Evolutionary conservation across 2,329 filamentous ascomycete species (phyloP).

Genomic region (Paramyrothecium sp.): DNA sequence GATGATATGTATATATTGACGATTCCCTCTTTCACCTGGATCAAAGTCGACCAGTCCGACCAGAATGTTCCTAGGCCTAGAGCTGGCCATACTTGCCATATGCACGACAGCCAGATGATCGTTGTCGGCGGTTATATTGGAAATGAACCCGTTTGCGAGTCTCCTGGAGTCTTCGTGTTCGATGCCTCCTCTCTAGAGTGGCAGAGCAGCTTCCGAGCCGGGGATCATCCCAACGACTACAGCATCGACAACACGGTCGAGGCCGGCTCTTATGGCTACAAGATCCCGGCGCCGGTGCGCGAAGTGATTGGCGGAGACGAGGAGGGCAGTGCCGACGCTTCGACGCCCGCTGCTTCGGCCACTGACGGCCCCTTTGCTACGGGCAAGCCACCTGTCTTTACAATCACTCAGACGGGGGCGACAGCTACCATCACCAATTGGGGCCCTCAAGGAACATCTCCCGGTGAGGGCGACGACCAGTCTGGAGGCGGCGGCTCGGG

Average conservation of each 20-base stretch:
- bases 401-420: slow-evolving; percentile 51
- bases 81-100: slow-evolving; percentile 53
- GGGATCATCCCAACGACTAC: slow-evolving; percentile 55
- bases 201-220: slow-evolving; percentile 59
- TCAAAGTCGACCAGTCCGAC: slow-evolving; percentile 49
- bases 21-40: slow-evolving; percentile 63
- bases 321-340: slow-evolving; percentile 53
- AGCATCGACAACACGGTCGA: slow-evolving; percentile 46
- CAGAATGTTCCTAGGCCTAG: slow-evolving; percentile 52
- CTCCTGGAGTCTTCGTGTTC: slow-evolving; percentile 65
- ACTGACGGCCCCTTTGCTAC: slow-evolving; percentile 70
- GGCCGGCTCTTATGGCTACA: slow-evolving; percentile 47
- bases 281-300: slow-evolving; percentile 51
- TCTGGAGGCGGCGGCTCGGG: slow-evolving; percentile 22
- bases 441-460: slow-evolving; percentile 18
- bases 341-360: slow-evolving; percentile 47
- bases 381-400: slow-evolving; percentile 68
- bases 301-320: slow-evolving; percentile 48
- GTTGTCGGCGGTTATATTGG: slow-evolving; percentile 62
- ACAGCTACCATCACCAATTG: slow-evolving; percentile 41
- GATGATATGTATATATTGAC: slow-evolving; percentile 63
- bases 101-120: slow-evolving; percentile 59
- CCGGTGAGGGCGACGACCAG: background rate
- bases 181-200: slow-evolving; percentile 62
- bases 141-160: slow-evolving; percentile 47